Conservation (phyloP, 108 stramenopile species). For the Discostella pseudostelligera region DNA sequence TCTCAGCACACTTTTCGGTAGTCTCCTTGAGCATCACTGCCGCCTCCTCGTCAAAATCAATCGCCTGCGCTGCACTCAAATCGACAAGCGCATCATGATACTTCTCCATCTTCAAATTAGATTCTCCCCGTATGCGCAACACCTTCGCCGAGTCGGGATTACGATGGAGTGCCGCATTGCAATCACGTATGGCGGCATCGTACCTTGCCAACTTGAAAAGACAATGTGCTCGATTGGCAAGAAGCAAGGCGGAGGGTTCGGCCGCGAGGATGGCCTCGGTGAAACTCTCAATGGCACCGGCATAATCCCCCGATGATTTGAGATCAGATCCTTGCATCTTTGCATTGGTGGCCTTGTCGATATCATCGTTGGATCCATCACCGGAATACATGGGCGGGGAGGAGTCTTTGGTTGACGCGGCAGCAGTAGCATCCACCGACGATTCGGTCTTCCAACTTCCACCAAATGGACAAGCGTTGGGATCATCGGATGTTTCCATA, state of each 20-base stretch:
- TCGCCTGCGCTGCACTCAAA: conserved; percentile 69
- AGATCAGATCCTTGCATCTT: conserved; percentile 75
- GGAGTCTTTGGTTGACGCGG: conserved; percentile 22
- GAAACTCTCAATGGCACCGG: conserved; percentile 67
- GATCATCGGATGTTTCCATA: conserved; percentile 38
- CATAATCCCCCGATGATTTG: conserved; percentile 54
- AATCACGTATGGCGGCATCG: conserved; percentile 71
- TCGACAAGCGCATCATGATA: conserved; percentile 51
- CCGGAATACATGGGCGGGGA: conserved; percentile 64
- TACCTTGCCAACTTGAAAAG: conserved; percentile 63
- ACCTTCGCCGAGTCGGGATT: conserved; percentile 91
- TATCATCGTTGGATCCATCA: conserved; percentile 57
- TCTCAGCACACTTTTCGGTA: conserved; percentile 56
- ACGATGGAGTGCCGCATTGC: conserved; percentile 63
- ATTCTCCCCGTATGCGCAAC: conserved; percentile 76
- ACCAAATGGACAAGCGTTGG: conserved; percentile 71
- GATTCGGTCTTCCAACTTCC: conserved; percentile 69
- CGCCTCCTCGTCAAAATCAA: conserved; percentile 87
- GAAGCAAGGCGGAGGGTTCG: conserved; percentile 74
- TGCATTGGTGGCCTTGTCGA: conserved; percentile 59
- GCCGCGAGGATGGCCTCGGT: conserved; percentile 70
- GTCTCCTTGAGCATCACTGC: conserved; percentile 69
- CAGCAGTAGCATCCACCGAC: conserved; percentile 53
- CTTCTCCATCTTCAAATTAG: conserved; percentile 46
- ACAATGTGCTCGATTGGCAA: conserved; percentile 80